Percentiles rank a stretch among this genome's conserved stretches.
phyloP scores from a whole-genome alignment of 2,329 filamentous ascomycete species.

The Septoria linicola region DNA sequence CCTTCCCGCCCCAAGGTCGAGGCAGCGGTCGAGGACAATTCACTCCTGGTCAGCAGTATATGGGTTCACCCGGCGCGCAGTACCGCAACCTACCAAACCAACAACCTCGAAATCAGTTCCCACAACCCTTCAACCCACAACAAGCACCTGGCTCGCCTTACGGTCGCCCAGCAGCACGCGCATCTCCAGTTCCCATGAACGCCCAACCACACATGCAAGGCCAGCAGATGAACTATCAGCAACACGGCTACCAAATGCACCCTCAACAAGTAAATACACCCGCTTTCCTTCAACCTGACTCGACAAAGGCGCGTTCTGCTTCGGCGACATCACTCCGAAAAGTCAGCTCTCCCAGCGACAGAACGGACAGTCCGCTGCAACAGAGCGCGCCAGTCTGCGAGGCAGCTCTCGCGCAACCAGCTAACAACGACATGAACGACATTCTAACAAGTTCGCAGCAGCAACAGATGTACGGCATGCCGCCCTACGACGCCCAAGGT shows the following conservation, averaged over 20 bases:
- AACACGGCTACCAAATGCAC: slow-evolving; percentile 58
- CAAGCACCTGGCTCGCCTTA: slow-evolving; percentile 42
- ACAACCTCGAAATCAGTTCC: slow-evolving; percentile 41
- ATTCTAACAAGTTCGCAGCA: slow-evolving; percentile 41
- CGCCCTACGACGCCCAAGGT: slow-evolving; percentile 50
- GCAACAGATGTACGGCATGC: slow-evolving; percentile 62
- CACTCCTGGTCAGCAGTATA: slow-evolving; percentile 48
- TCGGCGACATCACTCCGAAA: slow-evolving; percentile 22
- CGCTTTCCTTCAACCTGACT: slow-evolving; percentile 15
- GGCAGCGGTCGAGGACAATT: slow-evolving; percentile 55
- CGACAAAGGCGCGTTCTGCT: slow-evolving; percentile 19
- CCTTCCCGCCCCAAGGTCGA: slow-evolving; percentile 45
- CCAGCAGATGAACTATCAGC: slow-evolving; percentile 62
- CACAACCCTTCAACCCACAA: slow-evolving; percentile 40
- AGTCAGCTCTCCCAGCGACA: slow-evolving; percentile 21
- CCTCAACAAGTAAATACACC: slow-evolving; percentile 62
- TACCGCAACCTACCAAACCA: slow-evolving; percentile 55
- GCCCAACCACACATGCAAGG: slow-evolving; percentile 66
- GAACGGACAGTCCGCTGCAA: slow-evolving; percentile 20
- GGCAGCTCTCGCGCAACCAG: slow-evolving; percentile 1
- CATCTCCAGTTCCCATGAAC: slow-evolving; percentile 57
- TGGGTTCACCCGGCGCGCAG: slow-evolving; percentile 54
- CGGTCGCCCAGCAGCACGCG: slow-evolving; percentile 51
- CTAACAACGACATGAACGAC: slow-evolving; percentile 10
- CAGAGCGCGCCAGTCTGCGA: slow-evolving; percentile 9